Evolutionary conservation across 495 filamentous ascomycete species (phyloP).

Genomic region (Lasiosphaeriaceae sp.): DNA sequence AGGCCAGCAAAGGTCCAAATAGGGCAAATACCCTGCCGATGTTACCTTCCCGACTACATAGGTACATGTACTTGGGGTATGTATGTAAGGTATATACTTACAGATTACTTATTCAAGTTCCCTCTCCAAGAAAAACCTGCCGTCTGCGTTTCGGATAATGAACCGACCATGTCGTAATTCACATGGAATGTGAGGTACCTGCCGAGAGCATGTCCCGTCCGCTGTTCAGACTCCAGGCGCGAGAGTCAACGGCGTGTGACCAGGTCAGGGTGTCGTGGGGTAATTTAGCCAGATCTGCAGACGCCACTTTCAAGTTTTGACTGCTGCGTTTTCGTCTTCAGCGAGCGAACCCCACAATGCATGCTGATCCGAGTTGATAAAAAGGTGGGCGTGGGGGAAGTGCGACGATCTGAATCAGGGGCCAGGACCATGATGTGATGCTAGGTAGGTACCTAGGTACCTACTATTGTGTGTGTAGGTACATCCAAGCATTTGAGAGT

Average conservation of each 20-base stretch:
- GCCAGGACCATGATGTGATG: too few relatives aligned
- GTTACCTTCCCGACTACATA: not conserved
- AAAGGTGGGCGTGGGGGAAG: not conserved
- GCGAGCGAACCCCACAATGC: not conserved
- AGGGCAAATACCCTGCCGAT: constrained; percentile 16
- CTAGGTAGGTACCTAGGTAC: too few relatives aligned
- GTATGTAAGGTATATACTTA: too few relatives aligned
- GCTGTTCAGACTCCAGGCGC: too few relatives aligned
- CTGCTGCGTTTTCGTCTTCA: not conserved
- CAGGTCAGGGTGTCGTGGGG: constrained; percentile 7
- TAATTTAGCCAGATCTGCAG: constrained; percentile 14
- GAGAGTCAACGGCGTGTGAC: not conserved
- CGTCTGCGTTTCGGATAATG: constrained; percentile 22
- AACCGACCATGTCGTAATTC: constrained; percentile 14
- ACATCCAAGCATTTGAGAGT: too few relatives aligned
- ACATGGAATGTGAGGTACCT: not conserved
- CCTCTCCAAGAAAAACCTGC: too few relatives aligned
- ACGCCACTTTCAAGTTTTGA: constrained; percentile 1
- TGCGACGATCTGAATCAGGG: constrained; percentile 1
- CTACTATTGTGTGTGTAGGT: too few relatives aligned
- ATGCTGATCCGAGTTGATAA: too few relatives aligned
- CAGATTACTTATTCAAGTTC: too few relatives aligned
- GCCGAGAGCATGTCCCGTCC: not conserved
- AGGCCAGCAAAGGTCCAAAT: not conserved
- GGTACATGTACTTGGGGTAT: constrained; percentile 10